Conservation (phyloP, 257 asterid genomes). For the Gardenia jasminoides region DNA sequence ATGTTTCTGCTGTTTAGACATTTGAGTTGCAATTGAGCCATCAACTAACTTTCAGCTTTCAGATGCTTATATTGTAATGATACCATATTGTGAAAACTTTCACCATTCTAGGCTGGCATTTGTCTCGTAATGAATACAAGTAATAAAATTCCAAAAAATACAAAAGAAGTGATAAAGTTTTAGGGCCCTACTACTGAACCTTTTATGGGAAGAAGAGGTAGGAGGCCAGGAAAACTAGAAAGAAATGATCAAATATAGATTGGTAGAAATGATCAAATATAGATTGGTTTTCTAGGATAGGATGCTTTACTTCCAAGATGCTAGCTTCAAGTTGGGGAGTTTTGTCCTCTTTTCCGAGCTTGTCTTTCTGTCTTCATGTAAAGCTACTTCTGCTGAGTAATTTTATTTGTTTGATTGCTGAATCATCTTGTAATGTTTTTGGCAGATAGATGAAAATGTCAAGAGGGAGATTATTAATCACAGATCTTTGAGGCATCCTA, state of each 20-base stretch:
- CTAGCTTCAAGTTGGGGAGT: neutral
- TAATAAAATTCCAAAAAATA: too few species aligned
- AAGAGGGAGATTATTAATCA: conserved; percentile 86
- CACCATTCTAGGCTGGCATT: neutral
- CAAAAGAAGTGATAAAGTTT: neutral
- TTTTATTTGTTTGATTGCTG: neutral
- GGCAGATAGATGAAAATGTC: conserved; percentile 90
- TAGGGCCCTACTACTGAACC: neutral
- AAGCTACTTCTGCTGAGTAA: neutral
- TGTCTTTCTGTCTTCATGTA: neutral
- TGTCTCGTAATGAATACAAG: neutral
- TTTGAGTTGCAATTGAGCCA: neutral
- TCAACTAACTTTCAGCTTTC: neutral
- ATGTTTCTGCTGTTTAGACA: neutral
- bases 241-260: neutral
- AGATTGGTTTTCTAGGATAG: neutral
- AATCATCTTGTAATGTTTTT: conserved; percentile 13
- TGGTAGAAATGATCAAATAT: neutral
- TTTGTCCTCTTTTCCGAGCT: neutral
- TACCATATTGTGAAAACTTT: neutral
- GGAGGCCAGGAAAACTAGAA: neutral
- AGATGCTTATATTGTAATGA: neutral
- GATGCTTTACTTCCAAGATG: neutral
- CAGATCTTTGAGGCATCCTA: conserved; percentile 86
- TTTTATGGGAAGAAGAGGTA: neutral